Conservation (phyloP, 768 basidiomycete species). For the Obba rivulosa region DNA sequence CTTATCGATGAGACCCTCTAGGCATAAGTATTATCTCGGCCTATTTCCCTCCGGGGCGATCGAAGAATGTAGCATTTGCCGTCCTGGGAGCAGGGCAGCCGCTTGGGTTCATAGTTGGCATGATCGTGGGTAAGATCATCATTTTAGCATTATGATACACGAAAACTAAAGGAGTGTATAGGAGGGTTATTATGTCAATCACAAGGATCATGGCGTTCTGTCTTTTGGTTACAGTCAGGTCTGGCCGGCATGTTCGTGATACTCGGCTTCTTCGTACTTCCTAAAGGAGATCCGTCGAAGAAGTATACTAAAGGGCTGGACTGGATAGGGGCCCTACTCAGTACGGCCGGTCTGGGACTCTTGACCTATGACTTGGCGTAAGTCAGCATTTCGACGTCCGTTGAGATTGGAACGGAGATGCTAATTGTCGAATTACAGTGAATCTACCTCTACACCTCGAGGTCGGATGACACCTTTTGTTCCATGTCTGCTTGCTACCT, state of each 20-base stretch:
- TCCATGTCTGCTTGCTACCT: constrained; percentile 24
- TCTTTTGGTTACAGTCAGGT: constrained; percentile 30
- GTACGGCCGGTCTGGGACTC: constrained; percentile 27
- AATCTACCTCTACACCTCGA: constrained; percentile 25
- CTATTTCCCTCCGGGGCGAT: constrained; percentile 25
- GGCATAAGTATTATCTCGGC: constrained; percentile 22
- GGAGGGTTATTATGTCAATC: constrained; percentile 28
- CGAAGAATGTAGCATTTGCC: constrained; percentile 28
- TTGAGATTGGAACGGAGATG: neutral
- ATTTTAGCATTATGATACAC: neutral
- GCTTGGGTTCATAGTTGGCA: constrained; percentile 28
- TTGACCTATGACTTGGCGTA: constrained; percentile 31
- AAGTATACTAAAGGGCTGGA: constrained; percentile 30
- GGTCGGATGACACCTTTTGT: constrained; percentile 30
- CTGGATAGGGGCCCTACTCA: constrained; percentile 30
- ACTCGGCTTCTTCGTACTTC: constrained; percentile 20
- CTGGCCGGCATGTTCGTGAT: constrained; percentile 23
- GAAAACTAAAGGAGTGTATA: constrained; percentile 8
- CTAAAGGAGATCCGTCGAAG: constrained; percentile 7
- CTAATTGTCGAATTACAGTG: too few relatives aligned
- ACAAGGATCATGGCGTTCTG: constrained; percentile 26
- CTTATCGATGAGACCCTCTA: too few relatives aligned
- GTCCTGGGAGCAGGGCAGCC: constrained; percentile 30
- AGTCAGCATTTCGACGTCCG: constrained; percentile 6
- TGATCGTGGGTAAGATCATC: constrained; percentile 23